Conservation (phyloP, 495 filamentous ascomycete genomes). For the Xylaria telfairii region DNA sequence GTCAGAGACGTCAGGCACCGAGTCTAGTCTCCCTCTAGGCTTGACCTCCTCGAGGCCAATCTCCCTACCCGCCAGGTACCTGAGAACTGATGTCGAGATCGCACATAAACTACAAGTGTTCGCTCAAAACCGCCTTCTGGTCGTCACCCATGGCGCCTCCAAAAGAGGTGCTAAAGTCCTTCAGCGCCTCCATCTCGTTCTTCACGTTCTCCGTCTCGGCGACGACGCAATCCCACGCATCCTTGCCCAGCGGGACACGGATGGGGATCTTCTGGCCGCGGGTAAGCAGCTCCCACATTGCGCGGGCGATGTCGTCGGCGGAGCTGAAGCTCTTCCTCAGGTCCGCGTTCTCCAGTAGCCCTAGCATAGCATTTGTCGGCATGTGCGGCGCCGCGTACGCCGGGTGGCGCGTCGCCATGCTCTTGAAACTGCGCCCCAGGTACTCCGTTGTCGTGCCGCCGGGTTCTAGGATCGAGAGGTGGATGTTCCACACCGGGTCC, state of each 20-base stretch:
- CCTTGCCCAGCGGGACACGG: slow-evolving; percentile 52
- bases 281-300: slow-evolving; percentile 45
- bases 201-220: slow-evolving; percentile 41
- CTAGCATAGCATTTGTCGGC: slow-evolving; percentile 44
- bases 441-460: slow-evolving; percentile 56
- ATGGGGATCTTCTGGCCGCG: slow-evolving; percentile 47
- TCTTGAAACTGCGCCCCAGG: slow-evolving; percentile 11
- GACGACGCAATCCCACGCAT: slow-evolving; percentile 47
- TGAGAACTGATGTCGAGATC: no score
- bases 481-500: slow-evolving; percentile 58
- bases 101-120: background rate
- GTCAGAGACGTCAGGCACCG: no score
- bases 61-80: no score
- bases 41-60: no score
- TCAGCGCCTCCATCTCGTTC: slow-evolving; percentile 42
- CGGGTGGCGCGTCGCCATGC: slow-evolving; percentile 33
- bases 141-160: slow-evolving; percentile 12
- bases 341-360: slow-evolving; percentile 41
- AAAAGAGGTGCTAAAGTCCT: slow-evolving; percentile 37
- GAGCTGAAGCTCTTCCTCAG: slow-evolving; percentile 42
- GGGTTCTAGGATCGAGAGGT: slow-evolving; percentile 55
- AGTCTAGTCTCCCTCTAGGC: no score
- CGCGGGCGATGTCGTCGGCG: slow-evolving; percentile 44
- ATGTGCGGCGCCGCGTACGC: slow-evolving; percentile 45
- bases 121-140: background rate